Conservation (phyloP, 495 filamentous ascomycete species). For the Neurospora africana region DNA sequence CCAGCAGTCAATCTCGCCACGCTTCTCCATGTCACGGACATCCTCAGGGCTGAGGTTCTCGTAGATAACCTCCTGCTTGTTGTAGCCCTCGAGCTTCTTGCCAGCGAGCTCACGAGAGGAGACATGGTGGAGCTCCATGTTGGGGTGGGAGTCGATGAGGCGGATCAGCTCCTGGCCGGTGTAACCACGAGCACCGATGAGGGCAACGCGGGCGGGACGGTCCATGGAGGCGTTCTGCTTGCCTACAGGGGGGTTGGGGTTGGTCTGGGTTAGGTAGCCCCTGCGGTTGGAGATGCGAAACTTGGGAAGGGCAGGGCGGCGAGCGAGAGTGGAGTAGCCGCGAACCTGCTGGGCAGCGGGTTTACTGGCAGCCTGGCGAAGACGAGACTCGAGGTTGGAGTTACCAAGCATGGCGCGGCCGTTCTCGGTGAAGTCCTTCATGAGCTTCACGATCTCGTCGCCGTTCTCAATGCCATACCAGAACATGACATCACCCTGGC, state of each 20-base stretch:
- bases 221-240: constrained; percentile 80
- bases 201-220: constrained; percentile 70
- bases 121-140: constrained; percentile 88
- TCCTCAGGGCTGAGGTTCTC: constrained; percentile 87
- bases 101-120: constrained; percentile 90
- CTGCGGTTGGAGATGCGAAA: constrained; percentile 29
- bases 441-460: constrained; percentile 77
- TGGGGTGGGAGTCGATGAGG: constrained; percentile 82
- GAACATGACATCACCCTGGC: constrained; percentile 83
- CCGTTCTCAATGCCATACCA: constrained; percentile 87
- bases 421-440: constrained; percentile 76
- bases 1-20: constrained; percentile 94
- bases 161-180: constrained; percentile 89
- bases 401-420: constrained; percentile 84
- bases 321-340: constrained; percentile 49
- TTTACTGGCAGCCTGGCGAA: constrained; percentile 62
- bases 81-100: constrained; percentile 82
- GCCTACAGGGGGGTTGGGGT: constrained; percentile 96
- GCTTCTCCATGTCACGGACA: constrained; percentile 79
- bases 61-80: constrained; percentile 87
- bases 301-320: constrained; percentile 21
- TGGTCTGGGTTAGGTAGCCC: constrained; percentile 62
- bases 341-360: constrained; percentile 48
- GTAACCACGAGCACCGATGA: constrained; percentile 93
- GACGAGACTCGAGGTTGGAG: constrained; percentile 75